Base-by-base conservation (phyloP, 192 early-diverging fungal genomes). In the Coemansia sp. region DNA sequence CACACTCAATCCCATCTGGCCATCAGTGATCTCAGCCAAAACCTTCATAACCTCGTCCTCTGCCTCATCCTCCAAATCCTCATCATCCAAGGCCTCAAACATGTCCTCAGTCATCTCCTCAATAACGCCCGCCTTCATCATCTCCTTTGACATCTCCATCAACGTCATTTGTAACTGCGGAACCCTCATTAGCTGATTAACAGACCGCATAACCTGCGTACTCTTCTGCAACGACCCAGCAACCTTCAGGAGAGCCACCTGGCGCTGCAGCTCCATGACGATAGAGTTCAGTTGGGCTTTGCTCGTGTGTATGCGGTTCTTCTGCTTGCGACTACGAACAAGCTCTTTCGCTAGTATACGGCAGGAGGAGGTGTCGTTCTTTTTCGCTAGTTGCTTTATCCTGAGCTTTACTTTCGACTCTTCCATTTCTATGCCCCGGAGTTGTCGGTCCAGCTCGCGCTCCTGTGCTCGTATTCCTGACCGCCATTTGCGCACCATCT, bases 101-200 rank as follows among this genome's bases (percentile, higher is more conserved):
- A 92, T 88, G 73, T 97, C 96, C 64, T 91, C 87, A 53, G 97
- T 88, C 95, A 97, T 98, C 78, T 99, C 97, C 74, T 94, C 91
- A 63, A 99, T 96, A 67, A 99, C 88, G 18, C 96, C 96, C 3
- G 97, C 95, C 94, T 95, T 97, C 83, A 93, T 96, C 97, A 99
- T 97, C 79, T 99, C 97, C 86, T 83, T 90, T 11, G 91, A 90
- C 91, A 99, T 91, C 85, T 98, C 94, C 73, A 92, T 91, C 90
- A 99, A 92, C 15, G 89, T 86, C 29, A 86, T 69, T 53, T 91
- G 88, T 41, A 99, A 88, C 82, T 95, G 89, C 33, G 95, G 96
- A 43, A 99, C 74, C 69, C 90, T 90, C 71, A 96, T 87, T 16
- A 99, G 79, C 68, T 85, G 86, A 79, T 99, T 98, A 39, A 99